These are phyloP conservation scores for Oidiodendron maius DNA, from an alignment of 495 filamentous ascomycete species.

Conservation along the genomic window DNA sequence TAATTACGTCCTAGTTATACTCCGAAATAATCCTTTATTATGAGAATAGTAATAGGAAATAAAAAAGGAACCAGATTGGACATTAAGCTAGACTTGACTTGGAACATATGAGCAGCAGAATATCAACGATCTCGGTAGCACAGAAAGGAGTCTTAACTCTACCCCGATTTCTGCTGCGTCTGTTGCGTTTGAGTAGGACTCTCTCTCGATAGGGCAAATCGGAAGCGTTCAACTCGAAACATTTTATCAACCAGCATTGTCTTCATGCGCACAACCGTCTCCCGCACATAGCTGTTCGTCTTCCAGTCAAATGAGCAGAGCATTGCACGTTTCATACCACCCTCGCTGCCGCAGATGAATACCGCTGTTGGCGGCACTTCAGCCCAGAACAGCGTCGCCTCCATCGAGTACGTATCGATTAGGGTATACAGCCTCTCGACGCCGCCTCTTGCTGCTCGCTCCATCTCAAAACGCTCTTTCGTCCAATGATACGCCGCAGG, in stretches of 20 bases:
- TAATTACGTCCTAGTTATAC: no score
- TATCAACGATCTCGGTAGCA: no score
- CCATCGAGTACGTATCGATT: conserved; percentile 23
- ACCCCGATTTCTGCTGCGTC: no score
- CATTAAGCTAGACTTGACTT: no score
- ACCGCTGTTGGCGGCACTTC: conserved; percentile 29
- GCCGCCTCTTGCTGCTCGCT: neutral
- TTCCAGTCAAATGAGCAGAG: conserved; percentile 22
- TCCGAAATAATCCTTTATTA: no score
- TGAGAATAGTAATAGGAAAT: no score
- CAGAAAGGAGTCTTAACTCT: no score
- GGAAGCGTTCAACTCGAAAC: conserved; percentile 4
- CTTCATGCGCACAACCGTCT: conserved; percentile 11
- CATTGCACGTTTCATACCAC: conserved; percentile 35
- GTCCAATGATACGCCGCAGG: neutral
- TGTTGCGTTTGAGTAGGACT: neutral
- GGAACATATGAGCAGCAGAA: no score
- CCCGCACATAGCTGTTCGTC: conserved; percentile 4
- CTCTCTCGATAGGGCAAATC: conserved; percentile 1
- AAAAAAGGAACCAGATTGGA: no score
- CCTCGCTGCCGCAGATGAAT: conserved; percentile 31
- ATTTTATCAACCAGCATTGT: conserved; percentile 16
- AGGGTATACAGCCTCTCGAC: conserved; percentile 20
- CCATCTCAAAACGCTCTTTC: neutral
- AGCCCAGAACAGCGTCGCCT: conserved; percentile 29